These are phyloP conservation scores for Cucurbita argyrosperma DNA, from an alignment of 306 rosid genomes.

Conservation along the genomic window DNA sequence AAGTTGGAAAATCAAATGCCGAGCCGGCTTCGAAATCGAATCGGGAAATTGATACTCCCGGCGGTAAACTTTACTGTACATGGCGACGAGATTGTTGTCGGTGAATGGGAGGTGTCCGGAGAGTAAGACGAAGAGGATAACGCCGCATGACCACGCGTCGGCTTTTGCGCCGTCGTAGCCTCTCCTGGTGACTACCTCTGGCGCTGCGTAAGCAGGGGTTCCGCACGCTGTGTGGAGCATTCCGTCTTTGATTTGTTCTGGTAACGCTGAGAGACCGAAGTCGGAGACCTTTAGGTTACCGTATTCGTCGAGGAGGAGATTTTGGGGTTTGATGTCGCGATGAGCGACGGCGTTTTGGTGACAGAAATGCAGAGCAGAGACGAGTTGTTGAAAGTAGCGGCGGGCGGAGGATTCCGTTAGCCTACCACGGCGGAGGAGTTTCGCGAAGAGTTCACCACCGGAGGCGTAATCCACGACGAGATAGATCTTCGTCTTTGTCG, in stretches of 20 bases:
- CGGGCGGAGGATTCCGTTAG: slow-evolving; percentile 37
- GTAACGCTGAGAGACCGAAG: slow-evolving; percentile 80
- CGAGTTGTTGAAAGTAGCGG: slow-evolving; percentile 59
- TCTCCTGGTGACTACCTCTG: slow-evolving; percentile 48
- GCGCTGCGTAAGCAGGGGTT: slow-evolving; percentile 81
- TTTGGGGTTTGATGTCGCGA: slow-evolving; percentile 87
- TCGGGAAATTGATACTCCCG: slow-evolving; percentile 51
- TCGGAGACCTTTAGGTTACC: slow-evolving; percentile 71
- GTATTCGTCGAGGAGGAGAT: slow-evolving; percentile 49
- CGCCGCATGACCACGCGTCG: slow-evolving; percentile 92
- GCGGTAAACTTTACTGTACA: slow-evolving; percentile 40
- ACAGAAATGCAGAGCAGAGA: slow-evolving; percentile 61
- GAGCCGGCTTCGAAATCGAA: slow-evolving; percentile 41
- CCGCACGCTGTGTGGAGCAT: slow-evolving; percentile 85
- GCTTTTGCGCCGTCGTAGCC: slow-evolving; percentile 73
- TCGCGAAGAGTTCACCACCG: slow-evolving; percentile 70
- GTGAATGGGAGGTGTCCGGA: slow-evolving; percentile 60
- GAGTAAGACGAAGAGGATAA: slow-evolving; percentile 54
- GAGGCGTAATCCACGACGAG: slow-evolving; percentile 68
- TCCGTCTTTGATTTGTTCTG: slow-evolving; percentile 58
- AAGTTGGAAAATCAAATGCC: slow-evolving; percentile 33
- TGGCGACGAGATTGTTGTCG: slow-evolving; percentile 44
- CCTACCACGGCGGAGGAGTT: slow-evolving; percentile 33
- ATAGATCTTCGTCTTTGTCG: slow-evolving; percentile 71
- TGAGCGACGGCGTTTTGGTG: slow-evolving; percentile 70